Evolutionary conservation across 2,329 filamentous ascomycete species (phyloP), one percentile per base, ranked within the genome.

Genomic region (Aspergillus pseudoglaucus): DNA sequence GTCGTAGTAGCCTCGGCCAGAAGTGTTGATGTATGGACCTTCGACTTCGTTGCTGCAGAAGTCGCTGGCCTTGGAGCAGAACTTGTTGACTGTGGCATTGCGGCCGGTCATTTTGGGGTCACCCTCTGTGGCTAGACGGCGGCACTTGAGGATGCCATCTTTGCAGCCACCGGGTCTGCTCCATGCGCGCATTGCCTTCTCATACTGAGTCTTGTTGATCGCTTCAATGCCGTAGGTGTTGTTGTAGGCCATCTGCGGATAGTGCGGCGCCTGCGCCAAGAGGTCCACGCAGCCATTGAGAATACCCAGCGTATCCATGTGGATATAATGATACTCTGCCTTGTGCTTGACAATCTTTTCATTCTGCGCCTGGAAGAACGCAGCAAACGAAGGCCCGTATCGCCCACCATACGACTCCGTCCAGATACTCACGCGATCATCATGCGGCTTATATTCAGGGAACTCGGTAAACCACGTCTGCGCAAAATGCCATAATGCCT

Each of bases 401-500:
- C 62, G 67, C 3, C 72, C 72, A 23, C 72, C 72, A 39, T 72
- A 74, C 6, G 71, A 73, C 54, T 74, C 70, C 1, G 68, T 73
- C 68, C 68, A 73, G 43, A 73, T 64, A 49, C 68, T 70, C 37
- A 73, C 63, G 14, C 65, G 64, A 41, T 81, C 76, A 50, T 83
- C 76, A 39, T 77, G 75, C 3, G 76, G 76, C 59, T 78, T 74
- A 58, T 86, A 85, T 25, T 75, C 72, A 0, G 81, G 82, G 49
- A 87, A 87, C 25, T 80, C 76, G 4, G 77, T 72, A 47, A 82
- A 80, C 72, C 83, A 87, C 1, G 75, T 73, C 59, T 83, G 80
- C 0, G 77, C 72, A 62, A 82, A 81, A 55, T 78, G 73, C 80
- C 80, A 82, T 4, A 81, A 64, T 7, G 76, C 73, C 51, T 74